Conservation (phyloP, 2,329 filamentous ascomycete species). For the Colletotrichum sp. region DNA sequence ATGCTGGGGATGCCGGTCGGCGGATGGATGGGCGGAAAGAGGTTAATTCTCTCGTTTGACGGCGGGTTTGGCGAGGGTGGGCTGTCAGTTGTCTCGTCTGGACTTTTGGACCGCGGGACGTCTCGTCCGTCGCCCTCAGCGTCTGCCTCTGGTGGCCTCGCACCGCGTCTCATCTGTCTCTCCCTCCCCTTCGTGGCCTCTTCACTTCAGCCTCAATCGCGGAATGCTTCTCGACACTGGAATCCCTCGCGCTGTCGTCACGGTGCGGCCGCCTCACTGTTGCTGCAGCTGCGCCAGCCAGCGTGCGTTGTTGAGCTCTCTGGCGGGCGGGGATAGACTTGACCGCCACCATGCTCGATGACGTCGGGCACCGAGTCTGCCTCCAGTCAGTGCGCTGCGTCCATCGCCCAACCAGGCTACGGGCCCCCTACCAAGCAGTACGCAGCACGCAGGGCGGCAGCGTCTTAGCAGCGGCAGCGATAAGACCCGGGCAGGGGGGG, state of each 20-base stretch:
- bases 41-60: neutral
- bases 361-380: slow-evolving; percentile 16
- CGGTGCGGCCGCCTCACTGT: neutral
- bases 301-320: neutral
- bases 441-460: neutral
- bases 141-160: neutral
- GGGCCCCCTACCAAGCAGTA: neutral
- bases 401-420: slow-evolving; percentile 9
- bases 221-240: neutral
- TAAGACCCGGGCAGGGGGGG: neutral
- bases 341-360: slow-evolving; percentile 19
- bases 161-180: neutral
- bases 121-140: neutral
- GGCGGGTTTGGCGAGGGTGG: neutral
- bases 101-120: neutral
- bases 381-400: neutral
- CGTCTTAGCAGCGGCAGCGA: neutral
- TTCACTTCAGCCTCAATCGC: neutral
- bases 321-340: neutral
- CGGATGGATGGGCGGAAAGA: slow-evolving; percentile 2
- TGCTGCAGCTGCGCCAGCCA: neutral
- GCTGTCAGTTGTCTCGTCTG: neutral
- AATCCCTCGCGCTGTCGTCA: neutral
- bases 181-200: neutral
- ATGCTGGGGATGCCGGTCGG: neutral